Percentiles rank a stretch among this genome's conserved stretches.
Conservation (phyloP, 306 rosid species). For the Ziziphus jujuba region DNA sequence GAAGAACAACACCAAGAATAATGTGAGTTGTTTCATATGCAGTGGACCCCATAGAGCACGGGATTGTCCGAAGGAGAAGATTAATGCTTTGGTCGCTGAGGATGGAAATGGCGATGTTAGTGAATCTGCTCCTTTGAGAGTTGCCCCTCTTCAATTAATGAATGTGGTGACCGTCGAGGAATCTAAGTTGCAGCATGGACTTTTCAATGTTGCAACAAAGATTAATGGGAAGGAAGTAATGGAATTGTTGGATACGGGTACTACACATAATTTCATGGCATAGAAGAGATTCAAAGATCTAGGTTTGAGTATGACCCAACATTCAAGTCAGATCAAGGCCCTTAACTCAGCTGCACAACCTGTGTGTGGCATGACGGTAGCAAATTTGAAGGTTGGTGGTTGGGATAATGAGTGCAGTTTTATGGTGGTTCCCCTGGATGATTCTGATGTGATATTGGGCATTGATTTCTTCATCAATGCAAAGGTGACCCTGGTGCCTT, state of each 20-base stretch:
- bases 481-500: no score
- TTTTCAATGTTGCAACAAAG: not conserved
- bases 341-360: not conserved
- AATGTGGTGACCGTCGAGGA: not conserved
- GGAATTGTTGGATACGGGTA: not conserved
- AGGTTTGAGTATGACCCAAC: not conserved
- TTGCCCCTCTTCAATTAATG: no score
- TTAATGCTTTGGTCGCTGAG: not conserved
- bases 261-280: not conserved
- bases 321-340: not conserved
- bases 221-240: not conserved
- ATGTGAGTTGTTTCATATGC: no score
- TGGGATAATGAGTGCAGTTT: no score
- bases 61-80: not conserved
- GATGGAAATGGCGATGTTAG: not conserved
- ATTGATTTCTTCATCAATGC: no score
- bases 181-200: not conserved
- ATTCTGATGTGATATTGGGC: no score
- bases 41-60: not conserved
- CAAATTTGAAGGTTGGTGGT: no score
- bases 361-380: no score
- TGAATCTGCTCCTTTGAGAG: no score
- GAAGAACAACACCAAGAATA: not conserved
- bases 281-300: rapidly evolving
- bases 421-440: no score